Evolutionary conservation across 345 rosid species (phyloP), one percentile per base, ranked within the genome.

Genomic region (Anacardium occidentale): DNA sequence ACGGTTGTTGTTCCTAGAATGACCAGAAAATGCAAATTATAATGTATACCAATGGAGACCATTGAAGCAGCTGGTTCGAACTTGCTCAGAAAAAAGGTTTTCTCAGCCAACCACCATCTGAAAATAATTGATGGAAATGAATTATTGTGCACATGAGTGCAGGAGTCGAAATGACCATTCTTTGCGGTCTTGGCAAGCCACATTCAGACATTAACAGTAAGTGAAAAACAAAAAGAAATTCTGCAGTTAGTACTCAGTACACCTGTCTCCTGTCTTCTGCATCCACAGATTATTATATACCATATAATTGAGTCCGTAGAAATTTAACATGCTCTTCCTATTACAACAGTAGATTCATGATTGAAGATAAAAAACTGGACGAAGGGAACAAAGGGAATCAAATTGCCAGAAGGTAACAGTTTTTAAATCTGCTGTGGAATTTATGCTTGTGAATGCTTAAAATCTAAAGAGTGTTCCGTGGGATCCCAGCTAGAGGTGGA

Each of bases 221-320:
- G 51, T 44, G 68, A 64, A 64, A 64, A 64, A 45, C 68, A 45
- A 45, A 44, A 44, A 21, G 53, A 22, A 45, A 64, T n/a, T 45
- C 68, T 64, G 53, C 53, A 37, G 9, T 8, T 22, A 64, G 54
- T 64, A 45, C 53, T n/a, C 26, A 42, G 68, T 64, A 50, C 53
- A n/a, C 34, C 66, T 62, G 51, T 26, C 40, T n/a, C 42, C 11
- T 42, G 32, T 29, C 32, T 29, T 1, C 32, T 3, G 32, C 32
- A 29, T 29, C 2, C 32, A 29, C 1, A 29, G 2, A 29, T 29
- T 29, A 29, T 29, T 29, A 29, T 3, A 3, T 3, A 29, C 3
- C 2, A 29, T 29, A 29, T 29, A 29, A 29, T 29, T 29, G 32
- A 29, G 32, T 29, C 32, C 32, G 3, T 29, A 29, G 32, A 29